phyloP scores from a whole-genome alignment of 495 filamentous ascomycete species.

The Penicillium coffeae region DNA sequence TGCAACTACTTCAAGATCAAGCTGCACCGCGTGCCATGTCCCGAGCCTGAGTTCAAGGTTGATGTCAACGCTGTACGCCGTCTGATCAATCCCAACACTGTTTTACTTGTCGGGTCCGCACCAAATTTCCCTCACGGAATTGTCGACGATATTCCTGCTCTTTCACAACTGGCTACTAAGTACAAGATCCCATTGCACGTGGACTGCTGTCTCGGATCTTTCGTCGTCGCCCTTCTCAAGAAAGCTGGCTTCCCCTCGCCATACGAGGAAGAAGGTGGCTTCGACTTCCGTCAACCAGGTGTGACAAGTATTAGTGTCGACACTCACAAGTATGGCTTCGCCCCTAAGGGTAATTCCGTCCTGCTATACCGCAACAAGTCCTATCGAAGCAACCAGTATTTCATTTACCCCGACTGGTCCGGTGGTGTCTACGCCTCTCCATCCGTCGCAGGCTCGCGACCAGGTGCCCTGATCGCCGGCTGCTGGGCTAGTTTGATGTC shows the following conservation, averaged over 20 bases:
- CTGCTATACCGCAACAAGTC: constrained; percentile 79
- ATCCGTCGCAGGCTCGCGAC: constrained; percentile 82
- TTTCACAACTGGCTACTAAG: constrained; percentile 78
- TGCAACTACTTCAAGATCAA: constrained; percentile 94
- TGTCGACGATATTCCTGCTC: constrained; percentile 84
- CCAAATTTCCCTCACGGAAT: constrained; percentile 98
- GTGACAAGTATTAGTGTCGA: constrained; percentile 95
- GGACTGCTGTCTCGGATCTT: constrained; percentile 95
- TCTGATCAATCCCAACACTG: constrained; percentile 93
- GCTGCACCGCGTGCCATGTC: constrained; percentile 83
- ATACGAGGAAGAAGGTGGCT: constrained; percentile 64
- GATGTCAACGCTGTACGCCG: constrained; percentile 70
- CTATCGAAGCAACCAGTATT: constrained; percentile 88
- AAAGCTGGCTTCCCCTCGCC: constrained; percentile 75
- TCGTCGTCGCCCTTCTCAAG: constrained; percentile 86
- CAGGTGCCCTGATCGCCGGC: constrained; percentile 88
- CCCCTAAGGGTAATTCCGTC: constrained; percentile 92
- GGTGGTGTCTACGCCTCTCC: constrained; percentile 96
- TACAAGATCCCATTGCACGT: constrained; percentile 86
- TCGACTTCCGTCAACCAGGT: constrained; percentile 91
- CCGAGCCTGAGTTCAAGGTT: constrained; percentile 80
- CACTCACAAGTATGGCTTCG: constrained; percentile 99
- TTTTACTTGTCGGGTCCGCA: constrained; percentile 90
- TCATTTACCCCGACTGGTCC: constrained; percentile 90
- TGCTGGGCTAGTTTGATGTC: constrained; percentile 90